These are phyloP conservation scores for Pilasporangium apinafurcum DNA, from an alignment of 352 stramenopile species.

Conservation along the genomic window DNA sequence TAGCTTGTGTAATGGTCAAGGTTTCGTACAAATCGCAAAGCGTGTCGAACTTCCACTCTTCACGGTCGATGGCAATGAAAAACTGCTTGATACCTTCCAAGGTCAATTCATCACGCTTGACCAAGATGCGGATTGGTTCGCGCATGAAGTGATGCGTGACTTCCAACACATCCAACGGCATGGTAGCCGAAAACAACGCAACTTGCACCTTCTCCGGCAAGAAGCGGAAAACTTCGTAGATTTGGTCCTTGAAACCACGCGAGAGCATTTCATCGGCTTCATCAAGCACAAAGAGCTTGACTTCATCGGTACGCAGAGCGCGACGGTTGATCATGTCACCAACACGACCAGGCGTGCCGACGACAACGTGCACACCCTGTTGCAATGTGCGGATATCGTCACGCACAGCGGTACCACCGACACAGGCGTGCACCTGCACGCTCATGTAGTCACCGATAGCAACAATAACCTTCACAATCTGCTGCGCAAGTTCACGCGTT, in stretches of 20 bases:
- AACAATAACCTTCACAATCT: constrained; percentile 99
- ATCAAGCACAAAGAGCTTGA: constrained; percentile 98
- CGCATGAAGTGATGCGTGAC: constrained; percentile 99
- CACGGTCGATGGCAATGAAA: constrained; percentile 97
- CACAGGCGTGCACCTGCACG: constrained; percentile 96
- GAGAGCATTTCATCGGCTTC: constrained; percentile 99
- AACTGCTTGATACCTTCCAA: constrained; percentile 99
- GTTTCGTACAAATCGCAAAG: constrained; percentile 99
- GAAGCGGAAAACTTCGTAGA: constrained; percentile 99
- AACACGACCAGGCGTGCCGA: constrained; percentile 98
- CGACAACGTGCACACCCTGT: constrained; percentile 97
- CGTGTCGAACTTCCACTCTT: constrained; percentile 99
- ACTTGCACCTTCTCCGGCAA: constrained; percentile 97
- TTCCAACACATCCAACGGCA: constrained; percentile 98
- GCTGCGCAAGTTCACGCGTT: constrained; percentile 98
- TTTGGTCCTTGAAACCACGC: constrained; percentile 99
- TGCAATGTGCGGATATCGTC: constrained; percentile 98
- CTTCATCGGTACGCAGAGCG: constrained; percentile 90
- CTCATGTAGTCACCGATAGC: constrained; percentile 95
- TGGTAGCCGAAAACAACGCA: constrained; percentile 98
- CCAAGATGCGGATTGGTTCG: constrained; percentile 97
- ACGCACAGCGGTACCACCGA: constrained; percentile 97
- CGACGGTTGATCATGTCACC: constrained; percentile 99
- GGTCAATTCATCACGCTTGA: constrained; percentile 99
- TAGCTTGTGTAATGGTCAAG: constrained; percentile 99